Base-by-base conservation (phyloP, 257 asterid species). In the Apocynum venetum region DNA sequence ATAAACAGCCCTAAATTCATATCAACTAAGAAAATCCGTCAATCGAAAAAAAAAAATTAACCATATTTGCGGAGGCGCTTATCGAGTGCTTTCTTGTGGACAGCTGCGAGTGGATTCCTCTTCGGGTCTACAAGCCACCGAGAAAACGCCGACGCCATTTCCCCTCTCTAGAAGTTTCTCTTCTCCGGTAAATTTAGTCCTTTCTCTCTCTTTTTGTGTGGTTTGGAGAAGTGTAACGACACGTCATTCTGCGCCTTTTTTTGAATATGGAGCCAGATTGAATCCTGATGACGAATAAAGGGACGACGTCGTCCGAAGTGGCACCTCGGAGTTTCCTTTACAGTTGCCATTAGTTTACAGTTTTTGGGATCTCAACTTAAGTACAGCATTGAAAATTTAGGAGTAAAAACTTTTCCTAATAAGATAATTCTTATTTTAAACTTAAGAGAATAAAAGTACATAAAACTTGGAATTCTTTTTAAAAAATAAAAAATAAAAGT, bases 61-160 rank as follows among this genome's bases (percentile, higher is more conserved):
- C 97, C 97, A 82, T 66, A 93, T 79, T 82, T 89, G 41, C 91
- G 87, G 76, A 93, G 96, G 83, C 97, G 94, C 52, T 40, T 51
- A 66, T 84, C 72, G 68, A 93, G 38, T 48, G 90, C 12, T 83
- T 85, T 93, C 96, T 81, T 89, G 80, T 93, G 97, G 19, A 87
- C 51, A 41, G 91, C 90, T 9, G 97, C 97, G 56, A 93, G 89
- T 0, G 92, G 95, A 71, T 93, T 93, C 87, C 89, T 90, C 80
- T 74, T 89, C 12, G 97, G 97, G 75, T 93, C 96, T 47, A 89
- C 88, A 12, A 93, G 78, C 97, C 97, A 93, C 65, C 86, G 86
- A 6, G 88, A 38, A 48, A 92, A 59, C 8, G 81, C 59, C 46
- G 96, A 80, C 64, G 90, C 89, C 97, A 91, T 92, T 80, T 10